Evolutionary conservation across 75 land plant species (phyloP).

Genomic region (Cryptomeria japonica): DNA sequence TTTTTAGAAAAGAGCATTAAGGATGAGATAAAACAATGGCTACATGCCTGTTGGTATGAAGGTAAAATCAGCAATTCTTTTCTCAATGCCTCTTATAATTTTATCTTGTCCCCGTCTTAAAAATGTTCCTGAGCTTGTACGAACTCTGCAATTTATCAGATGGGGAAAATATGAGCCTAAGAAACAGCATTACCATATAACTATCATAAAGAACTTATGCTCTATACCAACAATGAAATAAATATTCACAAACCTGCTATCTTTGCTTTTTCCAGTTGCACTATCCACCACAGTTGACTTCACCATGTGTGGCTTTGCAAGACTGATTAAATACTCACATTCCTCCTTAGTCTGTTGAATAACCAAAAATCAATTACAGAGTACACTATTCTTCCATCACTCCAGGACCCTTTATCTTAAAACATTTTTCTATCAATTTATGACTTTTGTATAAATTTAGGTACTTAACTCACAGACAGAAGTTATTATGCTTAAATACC

Average conservation of each 20-base stretch:
- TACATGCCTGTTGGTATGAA: slow-evolving; percentile 83
- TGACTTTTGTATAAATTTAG: background rate
- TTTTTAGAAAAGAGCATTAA: background rate
- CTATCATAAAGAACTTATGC: background rate
- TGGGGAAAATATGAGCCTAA: slow-evolving; percentile 3
- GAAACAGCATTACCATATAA: background rate
- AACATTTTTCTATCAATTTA: background rate
- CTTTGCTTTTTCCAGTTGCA: slow-evolving; percentile 75
- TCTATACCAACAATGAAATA: background rate
- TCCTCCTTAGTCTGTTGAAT: slow-evolving; percentile 67
- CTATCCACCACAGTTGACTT: slow-evolving; percentile 88
- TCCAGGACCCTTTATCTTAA: background rate
- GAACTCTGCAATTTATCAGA: slow-evolving; percentile 32
- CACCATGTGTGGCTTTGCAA: slow-evolving; percentile 78
- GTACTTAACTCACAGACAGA: background rate
- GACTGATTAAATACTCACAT: slow-evolving; percentile 71
- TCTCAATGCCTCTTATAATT: slow-evolving; percentile 69
- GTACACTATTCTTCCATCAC: background rate
- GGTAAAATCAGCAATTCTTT: slow-evolving; percentile 81
- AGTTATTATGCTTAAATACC: background rate
- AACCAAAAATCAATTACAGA: background rate
- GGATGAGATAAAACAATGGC: background rate
- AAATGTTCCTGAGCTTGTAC: slow-evolving; percentile 90
- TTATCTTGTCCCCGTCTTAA: slow-evolving; percentile 80
- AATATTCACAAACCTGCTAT: slow-evolving; percentile 61